A percentile compares a stretch with the other conserved stretches of the same genome.
These are phyloP conservation scores for Aureobasidium sp. DNA, from an alignment of 2,329 filamentous ascomycete species.

Conservation along the genomic window DNA sequence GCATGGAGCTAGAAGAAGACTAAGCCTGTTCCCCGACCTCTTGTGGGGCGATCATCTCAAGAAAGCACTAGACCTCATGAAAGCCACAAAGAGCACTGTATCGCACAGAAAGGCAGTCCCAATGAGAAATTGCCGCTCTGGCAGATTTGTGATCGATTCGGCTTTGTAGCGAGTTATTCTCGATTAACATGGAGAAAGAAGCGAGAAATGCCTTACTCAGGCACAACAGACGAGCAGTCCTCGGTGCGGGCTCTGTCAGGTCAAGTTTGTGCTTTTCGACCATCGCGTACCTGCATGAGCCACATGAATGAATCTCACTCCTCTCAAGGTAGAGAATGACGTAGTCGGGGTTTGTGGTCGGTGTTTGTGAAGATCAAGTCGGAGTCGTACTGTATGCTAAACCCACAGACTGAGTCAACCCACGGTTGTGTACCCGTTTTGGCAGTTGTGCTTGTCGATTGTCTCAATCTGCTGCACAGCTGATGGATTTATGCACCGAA, in stretches of 20 bases:
- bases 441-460: conserved; percentile 2
- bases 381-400: neutral
- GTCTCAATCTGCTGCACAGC: conserved; percentile 3
- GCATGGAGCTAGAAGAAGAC: neutral
- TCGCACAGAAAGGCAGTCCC: neutral
- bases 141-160: neutral
- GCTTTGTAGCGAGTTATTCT: neutral
- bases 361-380: conserved; percentile 1
- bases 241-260: neutral
- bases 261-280: neutral
- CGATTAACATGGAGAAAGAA: neutral
- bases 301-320: neutral
- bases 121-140: neutral
- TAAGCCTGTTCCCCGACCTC: conserved; percentile 5
- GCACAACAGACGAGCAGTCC: conserved; percentile 1
- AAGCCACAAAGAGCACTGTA: neutral
- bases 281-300: conserved; percentile 11
- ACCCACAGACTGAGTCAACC: conserved; percentile 5
- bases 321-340: neutral
- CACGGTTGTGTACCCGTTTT: neutral
- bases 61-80: neutral
- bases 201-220: neutral
- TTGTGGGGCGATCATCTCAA: neutral
- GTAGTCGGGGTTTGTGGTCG: neutral
- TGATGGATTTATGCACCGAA: neutral